Evolutionary conservation across 2,329 filamentous ascomycete species (phyloP), one percentile per base, ranked within the genome.

Genomic region (Hypoxylon sp.): DNA sequence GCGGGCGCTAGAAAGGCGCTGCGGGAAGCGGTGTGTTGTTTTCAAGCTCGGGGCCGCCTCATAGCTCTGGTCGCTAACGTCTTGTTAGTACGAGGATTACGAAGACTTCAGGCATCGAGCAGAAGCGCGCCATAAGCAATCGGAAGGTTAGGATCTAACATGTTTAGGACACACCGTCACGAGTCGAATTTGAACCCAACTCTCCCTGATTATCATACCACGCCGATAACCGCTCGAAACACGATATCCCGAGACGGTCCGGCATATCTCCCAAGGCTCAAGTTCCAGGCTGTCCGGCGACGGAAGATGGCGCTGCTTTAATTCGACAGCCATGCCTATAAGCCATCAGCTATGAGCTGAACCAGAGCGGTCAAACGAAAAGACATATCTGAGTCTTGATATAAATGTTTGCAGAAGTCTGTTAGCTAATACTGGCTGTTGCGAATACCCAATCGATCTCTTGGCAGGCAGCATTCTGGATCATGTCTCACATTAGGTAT

Each of bases 1-100:
- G 27, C 51, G 4, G 65, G 50, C 3, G 66, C 68, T 20, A 59
- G 70, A 48, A 48, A 59, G n/a, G 63, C 62, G 8, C 27, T 66
- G 10, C 40, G 59, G 41, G 58, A 69, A 41, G 61, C 62, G 23
- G 68, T 70, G 49, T 35, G 63, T 63, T 24, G 29, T 29, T 41
- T 38, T 51, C 42, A 31, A 48, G 43, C 40, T 23, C 35, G 5
- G 33, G 9, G 21, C n/a, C 10, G 8, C 18, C 21, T n/a, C 42
- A 3, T 13, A 4, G 5, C n/a, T 21, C 11, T 5, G 20, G 17
- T 41, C 4, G 46, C 42, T 60, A 52, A 63, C 23, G 13, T 31
- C n/a, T 17, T 50, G 4, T 21, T 20, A 60, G 60, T 63, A 51
- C 20, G 41, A 57, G 7, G 48, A 18, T 10, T 51, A 17, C 11